Evolutionary conservation across 164 flowering plant species (phyloP).

Genomic region (Houttuynia cordata): DNA sequence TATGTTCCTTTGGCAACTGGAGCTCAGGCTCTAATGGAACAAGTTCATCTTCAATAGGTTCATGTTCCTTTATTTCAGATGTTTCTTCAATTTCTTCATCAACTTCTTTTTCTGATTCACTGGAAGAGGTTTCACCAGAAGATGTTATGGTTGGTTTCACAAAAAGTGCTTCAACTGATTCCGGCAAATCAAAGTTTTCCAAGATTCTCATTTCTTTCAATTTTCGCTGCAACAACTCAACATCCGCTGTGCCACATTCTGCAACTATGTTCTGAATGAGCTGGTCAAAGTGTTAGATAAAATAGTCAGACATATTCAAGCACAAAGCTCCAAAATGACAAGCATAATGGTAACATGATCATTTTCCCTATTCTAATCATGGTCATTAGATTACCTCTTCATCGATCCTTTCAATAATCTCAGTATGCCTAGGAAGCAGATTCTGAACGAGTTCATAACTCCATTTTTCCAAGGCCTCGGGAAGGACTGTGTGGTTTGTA

Average conservation of each 20-base stretch:
- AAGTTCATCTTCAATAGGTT: no score
- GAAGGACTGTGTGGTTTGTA: constrained; percentile 94
- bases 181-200: constrained; percentile 69
- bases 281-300: constrained; percentile 26
- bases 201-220: constrained; percentile 68
- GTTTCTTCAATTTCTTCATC: not conserved
- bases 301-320: constrained; percentile 2
- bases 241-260: constrained; percentile 62
- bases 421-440: constrained; percentile 87
- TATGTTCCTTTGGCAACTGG: no score
- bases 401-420: constrained; percentile 83
- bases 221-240: constrained; percentile 44
- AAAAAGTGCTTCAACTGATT: constrained; percentile 37
- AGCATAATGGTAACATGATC: not conserved
- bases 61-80: no score
- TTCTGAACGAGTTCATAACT: constrained; percentile 88
- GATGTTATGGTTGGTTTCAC: constrained; percentile 26
- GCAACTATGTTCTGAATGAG: constrained; percentile 47
- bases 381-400: constrained; percentile 48
- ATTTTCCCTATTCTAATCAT: not conserved
- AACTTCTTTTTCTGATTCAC: not conserved
- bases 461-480: constrained; percentile 98
- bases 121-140: not conserved
- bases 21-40: no score
- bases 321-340: not conserved